phyloP scores from a whole-genome alignment of 805 yeast species.

The Metschnikowia borealis region DNA sequence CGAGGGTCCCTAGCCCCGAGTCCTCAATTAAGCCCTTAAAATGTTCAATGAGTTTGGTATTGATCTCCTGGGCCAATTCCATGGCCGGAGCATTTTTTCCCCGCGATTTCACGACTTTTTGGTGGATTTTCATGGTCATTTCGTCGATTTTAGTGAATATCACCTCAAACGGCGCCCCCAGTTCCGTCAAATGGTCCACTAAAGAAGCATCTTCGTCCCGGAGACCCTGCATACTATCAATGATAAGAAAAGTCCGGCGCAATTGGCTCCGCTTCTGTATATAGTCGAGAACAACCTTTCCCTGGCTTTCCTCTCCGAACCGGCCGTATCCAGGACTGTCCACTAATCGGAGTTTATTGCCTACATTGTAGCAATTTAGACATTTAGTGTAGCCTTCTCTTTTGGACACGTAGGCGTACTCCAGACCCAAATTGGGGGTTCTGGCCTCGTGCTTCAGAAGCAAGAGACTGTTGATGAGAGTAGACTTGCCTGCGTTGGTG shows the following conservation, averaged over 20 bases:
- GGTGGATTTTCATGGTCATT: conserved; percentile 28
- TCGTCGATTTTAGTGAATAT: conserved; percentile 76
- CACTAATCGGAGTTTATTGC: conserved; percentile 58
- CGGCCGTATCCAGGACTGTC: conserved; percentile 93
- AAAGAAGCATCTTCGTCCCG: conserved; percentile 53
- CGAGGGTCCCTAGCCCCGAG: conserved; percentile 31
- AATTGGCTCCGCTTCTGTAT: conserved; percentile 51
- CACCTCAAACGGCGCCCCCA: conserved; percentile 68
- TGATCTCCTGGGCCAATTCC: conserved; percentile 19
- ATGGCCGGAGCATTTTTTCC: conserved; percentile 7
- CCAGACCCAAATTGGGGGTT: conserved; percentile 21
- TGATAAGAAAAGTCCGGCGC: conserved; percentile 54
- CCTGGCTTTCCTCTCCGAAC: conserved; percentile 63
- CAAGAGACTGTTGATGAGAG: conserved; percentile 61
- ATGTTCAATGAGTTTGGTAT: conserved; percentile 24
- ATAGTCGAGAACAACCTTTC: conserved; percentile 62
- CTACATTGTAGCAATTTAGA: conserved; percentile 67
- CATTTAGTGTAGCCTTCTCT: conserved; percentile 59
- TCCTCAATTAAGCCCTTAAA: conserved; percentile 36
- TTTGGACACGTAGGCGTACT: conserved; percentile 52
- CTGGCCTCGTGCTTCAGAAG: conserved; percentile 31
- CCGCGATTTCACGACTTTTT: conserved; percentile 10
- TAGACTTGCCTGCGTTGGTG: conserved; percentile 84
- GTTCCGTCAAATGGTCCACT: conserved; percentile 43
- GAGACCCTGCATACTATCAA: conserved; percentile 60